Percentiles rank a stretch among this genome's conserved stretches.
These are phyloP conservation scores for Cordia subcordata DNA, from an alignment of 257 asterid species.

Conservation along the genomic window DNA sequence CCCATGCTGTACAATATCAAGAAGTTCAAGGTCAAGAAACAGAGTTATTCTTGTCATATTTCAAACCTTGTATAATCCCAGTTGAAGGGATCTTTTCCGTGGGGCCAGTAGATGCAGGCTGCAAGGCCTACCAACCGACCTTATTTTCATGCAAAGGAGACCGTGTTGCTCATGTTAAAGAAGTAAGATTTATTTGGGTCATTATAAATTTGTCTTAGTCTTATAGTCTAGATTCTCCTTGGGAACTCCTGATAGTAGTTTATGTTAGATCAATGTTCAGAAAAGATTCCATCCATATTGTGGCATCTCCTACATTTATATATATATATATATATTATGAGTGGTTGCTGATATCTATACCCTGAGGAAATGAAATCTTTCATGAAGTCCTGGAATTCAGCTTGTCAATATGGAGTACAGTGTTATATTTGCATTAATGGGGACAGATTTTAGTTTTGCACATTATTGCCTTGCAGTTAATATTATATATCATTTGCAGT, in stretches of 20 bases:
- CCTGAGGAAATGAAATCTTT: too few relatives aligned
- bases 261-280: background rate
- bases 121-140: conserved; percentile 49
- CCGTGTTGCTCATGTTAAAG: conserved; percentile 68
- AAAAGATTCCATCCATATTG: too few relatives aligned
- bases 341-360: too few relatives aligned
- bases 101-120: conserved; percentile 47
- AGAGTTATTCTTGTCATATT: conserved; percentile 76
- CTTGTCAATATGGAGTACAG: too few relatives aligned
- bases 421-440: too few relatives aligned
- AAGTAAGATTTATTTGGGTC: conserved; percentile 39
- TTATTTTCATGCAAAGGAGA: conserved; percentile 83
- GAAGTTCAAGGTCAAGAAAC: conserved; percentile 89
- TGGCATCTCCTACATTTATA: too few relatives aligned
- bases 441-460: background rate
- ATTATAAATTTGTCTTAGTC: background rate
- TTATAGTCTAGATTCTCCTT: background rate
- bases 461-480: background rate
- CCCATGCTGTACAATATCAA: conserved; percentile 81
- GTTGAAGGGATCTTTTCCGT: conserved; percentile 62
- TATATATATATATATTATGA: too few relatives aligned
- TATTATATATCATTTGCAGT: background rate
- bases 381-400: too few relatives aligned
- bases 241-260: background rate
- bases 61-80: conserved; percentile 90